Evolutionary conservation across 2,329 filamentous ascomycete genomes (phyloP).

Genomic region (Simplicillium aogashimaense): DNA sequence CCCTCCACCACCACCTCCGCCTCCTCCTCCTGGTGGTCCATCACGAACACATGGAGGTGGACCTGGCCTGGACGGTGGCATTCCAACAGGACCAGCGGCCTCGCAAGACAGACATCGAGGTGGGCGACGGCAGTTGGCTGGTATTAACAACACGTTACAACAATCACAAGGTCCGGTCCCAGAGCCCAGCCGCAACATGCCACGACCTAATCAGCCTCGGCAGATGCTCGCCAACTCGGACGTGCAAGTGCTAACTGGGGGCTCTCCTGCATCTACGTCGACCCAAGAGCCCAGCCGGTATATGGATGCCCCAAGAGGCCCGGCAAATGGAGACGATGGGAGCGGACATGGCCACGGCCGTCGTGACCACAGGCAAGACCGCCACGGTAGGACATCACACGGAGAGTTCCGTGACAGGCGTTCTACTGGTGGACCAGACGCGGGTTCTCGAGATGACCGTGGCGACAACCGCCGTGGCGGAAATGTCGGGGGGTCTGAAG

Average conservation of each 20-base stretch:
- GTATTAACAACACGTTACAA: constrained; percentile 49
- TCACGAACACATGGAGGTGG: constrained; percentile 15
- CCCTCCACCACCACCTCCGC: constrained; percentile 15
- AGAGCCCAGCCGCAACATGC: constrained; percentile 22
- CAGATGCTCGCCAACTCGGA: constrained; percentile 42
- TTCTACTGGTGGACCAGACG: constrained; percentile 20
- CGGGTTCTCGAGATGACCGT: constrained; percentile 23
- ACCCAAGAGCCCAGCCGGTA: constrained; percentile 32
- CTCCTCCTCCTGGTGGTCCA: constrained; percentile 22
- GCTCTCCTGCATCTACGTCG: constrained; percentile 39
- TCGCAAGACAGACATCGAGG: constrained; percentile 27
- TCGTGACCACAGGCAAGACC: constrained; percentile 29
- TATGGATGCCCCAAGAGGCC: constrained; percentile 19
- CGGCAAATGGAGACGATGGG: constrained; percentile 23
- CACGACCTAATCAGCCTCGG: constrained; percentile 23
- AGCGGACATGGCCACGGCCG: constrained; percentile 35
- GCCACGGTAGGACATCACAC: constrained; percentile 26
- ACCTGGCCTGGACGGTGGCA: constrained; percentile 13
- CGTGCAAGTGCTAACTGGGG: constrained; percentile 45
- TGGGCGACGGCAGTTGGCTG: constrained; percentile 43
- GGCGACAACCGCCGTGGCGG: constrained; percentile 11
- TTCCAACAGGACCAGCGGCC: constrained; percentile 25
- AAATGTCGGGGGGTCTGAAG: no score
- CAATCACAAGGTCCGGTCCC: constrained; percentile 36
- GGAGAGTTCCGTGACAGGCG: constrained; percentile 35